phyloP scores from a whole-genome alignment of 768 basidiomycete species.

The Cyathus striatus region DNA sequence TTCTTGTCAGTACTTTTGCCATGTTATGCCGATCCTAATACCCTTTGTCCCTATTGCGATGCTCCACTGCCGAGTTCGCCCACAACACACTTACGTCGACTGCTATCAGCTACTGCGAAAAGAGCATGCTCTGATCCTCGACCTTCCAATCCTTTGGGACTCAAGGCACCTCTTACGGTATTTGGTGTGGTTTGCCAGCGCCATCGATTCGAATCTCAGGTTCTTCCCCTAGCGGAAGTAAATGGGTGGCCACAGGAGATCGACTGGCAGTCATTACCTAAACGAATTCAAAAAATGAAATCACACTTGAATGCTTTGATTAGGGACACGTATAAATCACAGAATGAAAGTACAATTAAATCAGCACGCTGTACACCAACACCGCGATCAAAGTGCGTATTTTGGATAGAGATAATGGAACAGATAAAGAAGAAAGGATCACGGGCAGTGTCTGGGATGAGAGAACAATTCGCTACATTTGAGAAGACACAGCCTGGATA shows the following conservation, averaged over 20 bases:
- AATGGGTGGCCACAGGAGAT: constrained; percentile 78
- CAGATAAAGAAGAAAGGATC: constrained; percentile 64
- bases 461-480: constrained; percentile 74
- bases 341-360: too few species aligned
- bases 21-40: constrained; percentile 53
- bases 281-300: constrained; percentile 50
- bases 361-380: too few species aligned
- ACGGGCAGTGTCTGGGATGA: constrained; percentile 59
- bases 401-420: constrained; percentile 64
- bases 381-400: constrained; percentile 42
- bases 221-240: constrained; percentile 64
- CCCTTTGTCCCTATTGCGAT: constrained; percentile 81
- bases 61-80: constrained; percentile 57
- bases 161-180: constrained; percentile 45
- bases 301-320: constrained; percentile 38
- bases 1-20: constrained; percentile 42
- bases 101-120: constrained; percentile 45
- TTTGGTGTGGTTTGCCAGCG: constrained; percentile 73
- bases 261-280: constrained; percentile 52
- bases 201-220: constrained; percentile 71
- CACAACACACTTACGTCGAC: constrained; percentile 49
- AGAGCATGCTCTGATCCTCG: constrained; percentile 62
- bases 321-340: too few species aligned
- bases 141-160: constrained; percentile 62
- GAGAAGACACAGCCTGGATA: constrained; percentile 86